Evolutionary conservation across 257 asterid species (phyloP), one percentile per base, ranked within the genome.

Genomic region (Anisodus tanguticus): DNA sequence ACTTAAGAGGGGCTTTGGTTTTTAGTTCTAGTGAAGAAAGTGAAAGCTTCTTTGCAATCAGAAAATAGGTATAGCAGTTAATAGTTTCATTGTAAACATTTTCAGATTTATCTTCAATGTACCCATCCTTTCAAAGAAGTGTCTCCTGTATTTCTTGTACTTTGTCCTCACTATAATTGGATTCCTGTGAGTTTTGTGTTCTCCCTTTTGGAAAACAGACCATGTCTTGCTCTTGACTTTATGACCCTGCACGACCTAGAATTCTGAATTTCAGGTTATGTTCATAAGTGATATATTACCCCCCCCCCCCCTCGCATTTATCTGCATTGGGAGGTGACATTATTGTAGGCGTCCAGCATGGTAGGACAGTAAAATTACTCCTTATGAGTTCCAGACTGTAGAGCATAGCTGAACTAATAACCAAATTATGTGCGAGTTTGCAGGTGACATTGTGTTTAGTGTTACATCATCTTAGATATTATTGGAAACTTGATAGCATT

Each of bases 61-160:
- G 43, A 53, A 53, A 77, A 53, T 77, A 77, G 64, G 82, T 77
- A 77, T 31, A 37, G 2, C 64, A 77, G 26, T 51, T 54, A 8
- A 53, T 51, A 77, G 39, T 13, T 26, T 77, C 63, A 76, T 4
- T 53, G 64, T 76, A 76, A 76, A 76, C 81, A 26, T 76, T 74
- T 74, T 53, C 41, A 26, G 26, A 72, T 47, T n/a, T 72, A 47
- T 47, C 41, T 53, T 35, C 22, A 77, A 8, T 31, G 6, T 51
- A 26, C 81, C 13, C 63, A 16, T 13, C 49, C 26, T 77, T 51
- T 55, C 19, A 8, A 54, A 31, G 47, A 51, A 22, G 81, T 26
- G 63, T 26, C 9, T 51, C 49, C 63, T 76, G 22, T 76, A 12
- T 76, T 76, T 4, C 22, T 26, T 77, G n/a, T 53, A 53, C 9